A percentile compares a stretch with the other conserved stretches of the same genome.
These are phyloP conservation scores for Pulveroboletus ravenelii DNA, from an alignment of 768 basidiomycete species.

Conservation along the genomic window DNA sequence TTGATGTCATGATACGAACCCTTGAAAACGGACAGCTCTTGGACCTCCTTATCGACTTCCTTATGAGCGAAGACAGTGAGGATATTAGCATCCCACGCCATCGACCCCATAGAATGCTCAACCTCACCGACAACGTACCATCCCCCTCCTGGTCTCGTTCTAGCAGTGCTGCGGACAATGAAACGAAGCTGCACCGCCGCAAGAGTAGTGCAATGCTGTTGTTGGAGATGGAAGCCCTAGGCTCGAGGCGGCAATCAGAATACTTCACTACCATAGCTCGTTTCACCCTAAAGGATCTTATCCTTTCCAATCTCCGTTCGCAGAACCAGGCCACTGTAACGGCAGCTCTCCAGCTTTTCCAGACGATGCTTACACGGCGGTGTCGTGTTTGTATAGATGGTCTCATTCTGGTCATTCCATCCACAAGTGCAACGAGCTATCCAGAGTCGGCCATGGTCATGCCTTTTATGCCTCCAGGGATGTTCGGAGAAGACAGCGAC, in stretches of 20 bases:
- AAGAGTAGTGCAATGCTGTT: slow-evolving; percentile 90
- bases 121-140: slow-evolving; percentile 35
- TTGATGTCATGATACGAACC: slow-evolving; percentile 82
- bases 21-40: slow-evolving; percentile 64
- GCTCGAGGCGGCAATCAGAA: slow-evolving; percentile 62
- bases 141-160: slow-evolving; percentile 34
- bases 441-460: slow-evolving; percentile 50
- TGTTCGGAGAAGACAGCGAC: slow-evolving; percentile 42
- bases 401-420: slow-evolving; percentile 67
- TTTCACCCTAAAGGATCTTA: slow-evolving; percentile 87
- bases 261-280: slow-evolving; percentile 87
- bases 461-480: slow-evolving; percentile 18
- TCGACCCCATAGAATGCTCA: slow-evolving; percentile 39
- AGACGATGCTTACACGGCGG: slow-evolving; percentile 67
- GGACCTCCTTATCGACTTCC: slow-evolving; percentile 69
- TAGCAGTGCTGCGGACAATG: slow-evolving; percentile 31
- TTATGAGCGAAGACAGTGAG: slow-evolving; percentile 81
- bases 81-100: slow-evolving; percentile 48
- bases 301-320: slow-evolving; percentile 75
- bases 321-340: slow-evolving; percentile 59
- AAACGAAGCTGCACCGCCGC: slow-evolving; percentile 49
- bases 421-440: slow-evolving; percentile 70
- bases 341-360: slow-evolving; percentile 76
- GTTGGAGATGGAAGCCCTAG: slow-evolving; percentile 80
- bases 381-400: slow-evolving; percentile 59